phyloP scores from a whole-genome alignment of 2,329 filamentous ascomycete species.

The Paraconiothyrium brasiliense region DNA sequence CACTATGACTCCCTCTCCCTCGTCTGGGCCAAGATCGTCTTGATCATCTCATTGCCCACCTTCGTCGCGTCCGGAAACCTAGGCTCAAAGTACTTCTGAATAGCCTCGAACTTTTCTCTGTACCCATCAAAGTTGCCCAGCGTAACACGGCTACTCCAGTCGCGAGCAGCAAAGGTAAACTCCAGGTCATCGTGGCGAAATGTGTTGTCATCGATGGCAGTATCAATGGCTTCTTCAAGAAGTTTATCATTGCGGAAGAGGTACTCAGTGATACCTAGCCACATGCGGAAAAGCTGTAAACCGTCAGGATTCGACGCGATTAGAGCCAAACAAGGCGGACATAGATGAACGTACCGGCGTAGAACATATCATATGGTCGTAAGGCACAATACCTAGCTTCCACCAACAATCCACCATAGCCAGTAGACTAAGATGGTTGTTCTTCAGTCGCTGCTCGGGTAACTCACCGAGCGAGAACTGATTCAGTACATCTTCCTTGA shows the following conservation, averaged over 20 bases:
- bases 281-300: slow-evolving; percentile 84
- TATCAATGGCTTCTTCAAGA: slow-evolving; percentile 84
- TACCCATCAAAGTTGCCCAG: slow-evolving; percentile 94
- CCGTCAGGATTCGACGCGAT: not conserved
- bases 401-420: slow-evolving; percentile 99
- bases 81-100: slow-evolving; percentile 90
- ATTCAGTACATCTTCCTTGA: slow-evolving; percentile 83
- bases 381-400: slow-evolving; percentile 89
- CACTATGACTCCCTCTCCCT: slow-evolving; percentile 23
- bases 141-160: slow-evolving; percentile 93
- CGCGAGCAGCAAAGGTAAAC: slow-evolving; percentile 95
- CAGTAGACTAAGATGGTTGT: slow-evolving; percentile 92
- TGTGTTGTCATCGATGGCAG: slow-evolving; percentile 86
- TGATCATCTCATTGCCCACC: slow-evolving; percentile 96
- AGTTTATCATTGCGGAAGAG: slow-evolving; percentile 84
- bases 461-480: slow-evolving; percentile 83
- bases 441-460: slow-evolving; percentile 75
- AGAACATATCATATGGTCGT: slow-evolving; percentile 99
- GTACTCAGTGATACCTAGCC: slow-evolving; percentile 96
- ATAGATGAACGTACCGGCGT: slow-evolving; percentile 71
- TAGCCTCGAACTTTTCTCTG: slow-evolving; percentile 87
- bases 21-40: slow-evolving; percentile 87
- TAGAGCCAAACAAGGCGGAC: not conserved
- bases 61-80: slow-evolving; percentile 86
- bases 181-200: slow-evolving; percentile 97